Percentiles rank a stretch among this genome's conserved stretches.
phyloP scores from a whole-genome alignment of 352 stramenopile genomes.

The Pythium monospermum region DNA sequence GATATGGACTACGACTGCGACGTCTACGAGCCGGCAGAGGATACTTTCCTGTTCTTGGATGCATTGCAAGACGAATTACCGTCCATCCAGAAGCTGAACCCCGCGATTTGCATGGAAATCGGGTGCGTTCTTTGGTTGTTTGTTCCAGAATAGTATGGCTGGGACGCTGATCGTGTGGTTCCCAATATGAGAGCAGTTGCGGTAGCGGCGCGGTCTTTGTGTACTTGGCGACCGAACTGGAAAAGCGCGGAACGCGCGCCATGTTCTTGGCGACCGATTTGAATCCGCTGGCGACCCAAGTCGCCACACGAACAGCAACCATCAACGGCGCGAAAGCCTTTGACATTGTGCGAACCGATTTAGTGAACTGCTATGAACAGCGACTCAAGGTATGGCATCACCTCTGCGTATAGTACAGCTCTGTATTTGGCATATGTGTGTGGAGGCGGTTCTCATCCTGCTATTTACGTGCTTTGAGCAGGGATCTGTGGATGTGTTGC shows the following conservation, averaged over 20 bases:
- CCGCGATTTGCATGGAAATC: constrained; percentile 85
- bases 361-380: constrained; percentile 59
- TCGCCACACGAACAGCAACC: constrained; percentile 78
- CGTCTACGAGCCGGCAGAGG: constrained; percentile 97
- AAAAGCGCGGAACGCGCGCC: constrained; percentile 41
- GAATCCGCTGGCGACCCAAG: constrained; percentile 84
- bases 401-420: neutral
- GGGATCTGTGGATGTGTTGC: constrained; percentile 88
- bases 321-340: constrained; percentile 76
- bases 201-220: constrained; percentile 63
- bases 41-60: constrained; percentile 97
- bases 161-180: neutral
- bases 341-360: constrained; percentile 83
- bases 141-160: neutral
- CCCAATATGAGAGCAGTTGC: constrained; percentile 24
- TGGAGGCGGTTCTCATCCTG: neutral
- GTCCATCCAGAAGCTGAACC: constrained; percentile 46
- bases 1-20: constrained; percentile 78
- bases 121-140: constrained; percentile 40
- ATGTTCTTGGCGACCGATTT: constrained; percentile 91
- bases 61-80: constrained; percentile 87
- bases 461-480: constrained; percentile 11
- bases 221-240: constrained; percentile 76
- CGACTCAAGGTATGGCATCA: constrained; percentile 37
- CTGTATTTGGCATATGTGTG: neutral